Evolutionary conservation across 2,329 filamentous ascomycete genomes (phyloP), one percentile per base, ranked within the genome.

Genomic region (Fonsecaea pedrosoi): DNA sequence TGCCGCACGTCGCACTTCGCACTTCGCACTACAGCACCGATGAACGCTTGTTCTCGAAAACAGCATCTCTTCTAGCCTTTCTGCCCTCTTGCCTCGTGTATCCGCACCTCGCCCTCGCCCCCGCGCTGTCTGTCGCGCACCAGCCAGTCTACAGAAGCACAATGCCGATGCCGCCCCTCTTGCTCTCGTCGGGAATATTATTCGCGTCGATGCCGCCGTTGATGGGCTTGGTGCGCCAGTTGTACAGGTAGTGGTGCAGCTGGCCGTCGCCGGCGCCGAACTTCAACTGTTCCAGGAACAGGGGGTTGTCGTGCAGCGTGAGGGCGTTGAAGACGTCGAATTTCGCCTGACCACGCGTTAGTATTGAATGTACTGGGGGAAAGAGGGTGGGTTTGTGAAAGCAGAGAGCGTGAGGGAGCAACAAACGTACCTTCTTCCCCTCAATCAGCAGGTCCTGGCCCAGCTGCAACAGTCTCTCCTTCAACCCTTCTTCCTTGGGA

Each of bases 271-370:
- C 95, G 4, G 91, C 89, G 54, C 94, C 95, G 75, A 97, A 99
- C 79, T 96, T 96, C 76, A 97, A 92, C 72, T 97, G 86, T 76
- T 94, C 90, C 5, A 99, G 84, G 86, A 99, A 98, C 21, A 98
- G 85, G 0, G 89, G 90, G 78, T 99, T 99, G 79, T 99, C 94
- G 80, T 97, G 90, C 45, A 97, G 85, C 0, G 94, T 96, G 63
- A 99, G 85, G 0, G 93, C 94, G 76, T 99, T 99, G 84, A 98
- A 96, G 66, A 99, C 95, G 77, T 99, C 95, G 75, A 98, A 97
- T 71, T 90, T 89, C 75, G 83, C 85, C 82, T 87, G 53, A 25
- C 34, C 53, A 54, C 25, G 18, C 53, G 15, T 55, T 30, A 50
- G 45, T 12, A 50, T 25, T 48, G n/a, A 48, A 21, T 25, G 2